Evolutionary conservation across 345 rosid genomes (phyloP).

Genomic region (Gossypium australe): DNA sequence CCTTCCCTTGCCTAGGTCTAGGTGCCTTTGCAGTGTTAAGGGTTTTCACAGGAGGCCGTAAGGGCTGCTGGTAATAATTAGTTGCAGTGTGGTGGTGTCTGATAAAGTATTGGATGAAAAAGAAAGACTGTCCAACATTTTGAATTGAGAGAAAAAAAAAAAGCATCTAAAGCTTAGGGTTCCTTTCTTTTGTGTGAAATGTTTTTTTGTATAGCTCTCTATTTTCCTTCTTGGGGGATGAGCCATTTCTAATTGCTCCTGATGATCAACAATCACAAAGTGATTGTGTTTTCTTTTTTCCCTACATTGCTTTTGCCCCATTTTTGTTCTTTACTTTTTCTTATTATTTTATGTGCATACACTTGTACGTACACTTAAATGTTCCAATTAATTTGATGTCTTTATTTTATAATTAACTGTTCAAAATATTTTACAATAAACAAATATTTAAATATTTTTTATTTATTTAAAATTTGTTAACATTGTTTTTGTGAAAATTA

Average conservation of each 20-base stretch:
- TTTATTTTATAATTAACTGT: no score
- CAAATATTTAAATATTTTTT: no score
- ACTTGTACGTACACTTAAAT: no score
- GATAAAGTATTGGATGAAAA: slow-evolving; percentile 54
- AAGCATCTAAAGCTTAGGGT: slow-evolving; percentile 33
- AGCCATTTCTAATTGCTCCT: slow-evolving; percentile 31
- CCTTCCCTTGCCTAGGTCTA: background rate
- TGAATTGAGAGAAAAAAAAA: slow-evolving; percentile 9
- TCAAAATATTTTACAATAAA: no score
- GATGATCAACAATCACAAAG: background rate
- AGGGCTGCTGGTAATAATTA: slow-evolving; percentile 37
- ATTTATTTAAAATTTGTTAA: no score
- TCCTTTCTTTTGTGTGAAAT: slow-evolving; percentile 14
- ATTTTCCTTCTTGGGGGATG: slow-evolving; percentile 26
- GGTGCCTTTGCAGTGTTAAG: background rate
- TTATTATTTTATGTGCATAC: no score
- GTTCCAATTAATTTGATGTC: no score
- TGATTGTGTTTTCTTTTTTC: slow-evolving; percentile 18
- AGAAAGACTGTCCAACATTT: slow-evolving; percentile 35
- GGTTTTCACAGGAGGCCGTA: background rate
- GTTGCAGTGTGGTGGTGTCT: slow-evolving; percentile 47
- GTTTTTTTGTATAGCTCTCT: slow-evolving; percentile 11
- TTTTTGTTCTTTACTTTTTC: no score
- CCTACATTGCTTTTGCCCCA: background rate
- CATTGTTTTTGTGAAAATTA: no score